Conservation (phyloP, 768 basidiomycete species). For the Jaapia argillacea region DNA sequence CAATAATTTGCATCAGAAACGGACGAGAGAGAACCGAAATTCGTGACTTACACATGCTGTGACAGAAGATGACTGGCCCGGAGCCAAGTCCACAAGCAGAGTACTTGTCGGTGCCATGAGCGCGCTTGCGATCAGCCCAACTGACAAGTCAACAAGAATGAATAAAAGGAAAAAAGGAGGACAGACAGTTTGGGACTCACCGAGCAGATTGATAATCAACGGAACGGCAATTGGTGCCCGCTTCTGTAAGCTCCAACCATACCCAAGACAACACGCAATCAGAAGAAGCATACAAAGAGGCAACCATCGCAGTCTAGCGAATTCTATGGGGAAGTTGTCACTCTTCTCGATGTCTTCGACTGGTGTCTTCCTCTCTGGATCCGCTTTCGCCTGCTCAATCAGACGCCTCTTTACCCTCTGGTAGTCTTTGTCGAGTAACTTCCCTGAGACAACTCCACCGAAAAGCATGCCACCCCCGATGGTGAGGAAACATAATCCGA, state of each 20-base stretch:
- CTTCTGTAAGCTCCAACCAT: constrained; percentile 51
- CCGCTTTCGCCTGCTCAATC: constrained; percentile 9
- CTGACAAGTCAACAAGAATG: no score
- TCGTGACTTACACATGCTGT: constrained; percentile 54
- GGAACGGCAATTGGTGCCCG: constrained; percentile 41
- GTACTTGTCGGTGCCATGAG: constrained; percentile 52
- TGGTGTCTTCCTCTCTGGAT: constrained; percentile 13
- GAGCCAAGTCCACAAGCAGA: constrained; percentile 55
- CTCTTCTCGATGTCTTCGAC: constrained; percentile 17
- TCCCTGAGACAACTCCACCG: constrained; percentile 50
- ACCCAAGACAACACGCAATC: constrained; percentile 32
- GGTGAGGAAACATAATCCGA: constrained; percentile 72
- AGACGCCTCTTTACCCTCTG: constrained; percentile 23
- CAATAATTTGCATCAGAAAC: neutral
- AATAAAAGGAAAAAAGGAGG: constrained; percentile 3
- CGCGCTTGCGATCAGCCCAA: constrained; percentile 35
- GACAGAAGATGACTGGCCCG: constrained; percentile 52
- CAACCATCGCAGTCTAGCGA: constrained; percentile 39
- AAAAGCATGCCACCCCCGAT: constrained; percentile 64
- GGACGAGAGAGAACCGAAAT: neutral
- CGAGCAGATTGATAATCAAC: constrained; percentile 34
- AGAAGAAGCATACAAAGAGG: constrained; percentile 32
- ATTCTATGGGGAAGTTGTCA: constrained; percentile 49
- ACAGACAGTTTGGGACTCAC: constrained; percentile 19
- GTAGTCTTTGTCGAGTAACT: constrained; percentile 60